Evolutionary conservation across 164 flowering plant genomes (phyloP).

Genomic region (Santalum album): DNA sequence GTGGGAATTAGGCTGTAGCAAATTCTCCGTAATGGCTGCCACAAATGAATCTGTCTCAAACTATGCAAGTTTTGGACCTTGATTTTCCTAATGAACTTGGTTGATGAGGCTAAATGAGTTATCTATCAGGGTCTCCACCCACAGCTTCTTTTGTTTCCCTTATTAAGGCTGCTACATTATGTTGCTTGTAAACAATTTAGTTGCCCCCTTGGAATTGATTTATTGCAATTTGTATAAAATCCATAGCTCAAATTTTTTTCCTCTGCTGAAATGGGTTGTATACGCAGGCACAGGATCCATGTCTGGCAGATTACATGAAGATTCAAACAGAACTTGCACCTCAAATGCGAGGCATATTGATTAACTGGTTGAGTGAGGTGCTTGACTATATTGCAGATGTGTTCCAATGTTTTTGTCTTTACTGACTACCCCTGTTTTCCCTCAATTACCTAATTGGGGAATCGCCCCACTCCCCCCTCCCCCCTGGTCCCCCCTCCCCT

Average conservation of each 20-base stretch:
- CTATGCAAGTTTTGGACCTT: too few relatives aligned
- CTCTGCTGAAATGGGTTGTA: neutral
- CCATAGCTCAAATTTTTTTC: neutral
- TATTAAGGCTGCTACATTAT: neutral
- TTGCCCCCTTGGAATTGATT: neutral
- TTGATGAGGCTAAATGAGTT: too few relatives aligned
- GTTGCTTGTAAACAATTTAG: neutral
- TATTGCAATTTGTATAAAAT: neutral
- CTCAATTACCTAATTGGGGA: too few relatives aligned
- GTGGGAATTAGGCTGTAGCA: too few relatives aligned
- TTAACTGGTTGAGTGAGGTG: conserved; percentile 93
- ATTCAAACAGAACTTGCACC: conserved; percentile 57
- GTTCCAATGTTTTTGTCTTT: neutral
- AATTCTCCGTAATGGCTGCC: too few relatives aligned
- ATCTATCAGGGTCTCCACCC: too few relatives aligned
- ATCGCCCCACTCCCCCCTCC: too few relatives aligned
- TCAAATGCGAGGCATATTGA: conserved; percentile 65
- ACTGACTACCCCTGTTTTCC: neutral
- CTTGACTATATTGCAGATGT: neutral
- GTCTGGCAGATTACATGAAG: conserved; percentile 43
- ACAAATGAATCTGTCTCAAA: too few relatives aligned
- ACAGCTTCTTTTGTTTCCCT: conserved; percentile 3
- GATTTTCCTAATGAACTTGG: too few relatives aligned
- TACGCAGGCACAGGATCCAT: conserved; percentile 48
- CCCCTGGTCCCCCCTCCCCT: too few relatives aligned